Conservation (phyloP, 163 green algal species). For the Scenedesmus sp. region DNA sequence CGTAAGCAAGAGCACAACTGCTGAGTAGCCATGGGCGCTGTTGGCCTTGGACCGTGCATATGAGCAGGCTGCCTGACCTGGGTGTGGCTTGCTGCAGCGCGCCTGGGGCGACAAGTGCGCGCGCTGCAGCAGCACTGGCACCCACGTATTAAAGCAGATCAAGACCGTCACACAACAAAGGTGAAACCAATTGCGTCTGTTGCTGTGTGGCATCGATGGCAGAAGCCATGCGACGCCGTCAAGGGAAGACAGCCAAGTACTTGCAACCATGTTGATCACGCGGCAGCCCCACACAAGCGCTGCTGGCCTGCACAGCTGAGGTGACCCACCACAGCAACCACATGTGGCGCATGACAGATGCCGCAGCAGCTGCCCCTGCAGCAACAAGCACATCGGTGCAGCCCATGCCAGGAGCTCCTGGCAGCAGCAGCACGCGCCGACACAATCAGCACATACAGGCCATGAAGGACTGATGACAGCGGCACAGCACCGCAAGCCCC, state of each 20-base stretch:
- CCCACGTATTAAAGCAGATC: not conserved
- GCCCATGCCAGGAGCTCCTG: not conserved
- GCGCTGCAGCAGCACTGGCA: not conserved
- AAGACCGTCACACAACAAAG: not conserved
- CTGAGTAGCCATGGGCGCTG: too few species aligned
- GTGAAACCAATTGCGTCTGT: not conserved
- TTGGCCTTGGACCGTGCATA: too few species aligned
- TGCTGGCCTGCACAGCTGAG: not conserved
- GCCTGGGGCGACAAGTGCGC: too few species aligned
- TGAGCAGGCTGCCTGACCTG: too few species aligned
- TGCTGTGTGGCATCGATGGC: constrained; percentile 2
- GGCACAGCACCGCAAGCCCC: not conserved
- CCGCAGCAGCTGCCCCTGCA: not conserved
- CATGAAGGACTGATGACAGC: not conserved
- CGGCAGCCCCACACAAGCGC: not conserved
- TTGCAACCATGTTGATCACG: not conserved
- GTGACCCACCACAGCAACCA: not conserved
- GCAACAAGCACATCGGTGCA: not conserved
- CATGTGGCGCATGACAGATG: not conserved
- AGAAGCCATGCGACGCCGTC: not conserved
- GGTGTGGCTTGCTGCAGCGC: not conserved
- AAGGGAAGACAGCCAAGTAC: not conserved
- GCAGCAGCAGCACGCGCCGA: not conserved
- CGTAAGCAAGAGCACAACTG: too few species aligned
- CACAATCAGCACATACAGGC: not conserved